These are phyloP conservation scores for Hygrophila difformis DNA, from an alignment of 257 asterid genomes.

Conservation along the genomic window DNA sequence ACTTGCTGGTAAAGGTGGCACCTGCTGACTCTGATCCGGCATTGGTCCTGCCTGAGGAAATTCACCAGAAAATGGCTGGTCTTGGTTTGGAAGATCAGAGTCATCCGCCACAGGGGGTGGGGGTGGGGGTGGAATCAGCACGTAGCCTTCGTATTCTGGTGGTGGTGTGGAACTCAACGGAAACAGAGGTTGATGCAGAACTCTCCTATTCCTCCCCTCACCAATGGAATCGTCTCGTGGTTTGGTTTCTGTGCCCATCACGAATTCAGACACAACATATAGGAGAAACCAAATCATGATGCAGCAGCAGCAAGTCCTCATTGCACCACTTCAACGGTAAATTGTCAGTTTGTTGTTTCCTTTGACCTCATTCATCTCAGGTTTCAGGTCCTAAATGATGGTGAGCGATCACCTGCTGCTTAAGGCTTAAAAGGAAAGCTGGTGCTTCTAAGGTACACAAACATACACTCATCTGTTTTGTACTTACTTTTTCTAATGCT, in stretches of 20 bases:
- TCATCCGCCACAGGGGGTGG: conserved; percentile 26
- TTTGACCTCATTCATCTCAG: conserved; percentile 49
- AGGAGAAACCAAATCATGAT: conserved; percentile 28
- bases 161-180: conserved; percentile 49
- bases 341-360: conserved; percentile 13
- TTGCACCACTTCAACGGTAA: conserved; percentile 24
- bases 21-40: conserved; percentile 42
- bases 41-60: conserved; percentile 56
- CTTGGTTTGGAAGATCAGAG: conserved; percentile 41
- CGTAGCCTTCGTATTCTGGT: conserved; percentile 6
- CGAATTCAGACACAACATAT: conserved; percentile 18
- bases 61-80: conserved; percentile 84
- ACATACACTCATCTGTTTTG: too few relatives aligned
- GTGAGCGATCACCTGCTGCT: too few relatives aligned
- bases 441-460: conserved; percentile 13
- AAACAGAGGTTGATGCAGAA: conserved; percentile 75
- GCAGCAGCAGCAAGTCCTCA: conserved; percentile 30
- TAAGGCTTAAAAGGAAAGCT: conserved; percentile 26
- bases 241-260: conserved; percentile 21
- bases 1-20: conserved; percentile 28
- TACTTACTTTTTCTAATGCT: too few relatives aligned
- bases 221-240: not conserved
- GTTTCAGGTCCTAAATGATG: conserved; percentile 11
- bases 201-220: conserved; percentile 37
- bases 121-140: conserved; percentile 30